phyloP scores from a whole-genome alignment of 257 asterid species.

The Haberlea rhodopensis region DNA sequence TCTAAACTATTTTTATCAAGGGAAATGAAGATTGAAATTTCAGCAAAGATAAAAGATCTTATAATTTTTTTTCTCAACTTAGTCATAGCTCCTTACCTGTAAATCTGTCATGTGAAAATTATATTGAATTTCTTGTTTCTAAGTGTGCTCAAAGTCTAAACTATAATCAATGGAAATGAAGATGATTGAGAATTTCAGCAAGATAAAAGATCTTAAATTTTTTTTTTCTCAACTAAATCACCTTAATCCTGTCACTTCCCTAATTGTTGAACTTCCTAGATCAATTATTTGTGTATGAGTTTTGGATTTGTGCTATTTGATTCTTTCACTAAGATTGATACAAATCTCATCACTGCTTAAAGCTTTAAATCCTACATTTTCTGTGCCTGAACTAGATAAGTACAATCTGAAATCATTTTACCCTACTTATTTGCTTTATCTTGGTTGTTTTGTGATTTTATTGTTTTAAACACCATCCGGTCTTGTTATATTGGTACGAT shows the following conservation, averaged over 20 bases:
- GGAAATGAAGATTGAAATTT: too few species aligned
- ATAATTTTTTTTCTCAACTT: too few species aligned
- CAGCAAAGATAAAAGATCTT: too few species aligned
- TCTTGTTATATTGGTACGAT: constrained; percentile 18
- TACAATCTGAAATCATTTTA: background rate
- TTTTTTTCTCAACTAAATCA: too few species aligned
- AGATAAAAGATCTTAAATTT: background rate
- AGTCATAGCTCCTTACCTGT: constrained; percentile 18
- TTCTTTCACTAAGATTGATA: background rate
- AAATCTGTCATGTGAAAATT: background rate
- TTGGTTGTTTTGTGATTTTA: constrained; percentile 17
- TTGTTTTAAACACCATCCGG: constrained; percentile 19
- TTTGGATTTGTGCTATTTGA: too few species aligned
- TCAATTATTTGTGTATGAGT: too few species aligned
- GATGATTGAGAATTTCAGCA: constrained; percentile 5
- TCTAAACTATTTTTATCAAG: too few species aligned
- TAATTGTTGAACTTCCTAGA: background rate
- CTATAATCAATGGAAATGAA: constrained; percentile 6
- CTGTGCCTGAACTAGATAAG: background rate
- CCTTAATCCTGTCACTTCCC: too few species aligned
- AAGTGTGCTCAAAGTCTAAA: constrained; percentile 7
- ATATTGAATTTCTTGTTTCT: constrained; percentile 17
- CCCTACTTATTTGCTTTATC: background rate
- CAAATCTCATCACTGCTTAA: background rate
- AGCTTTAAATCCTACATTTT: background rate